These are phyloP conservation scores for Cylindrotheca closterium DNA, from an alignment of 108 stramenopile genomes.

Conservation along the genomic window DNA sequence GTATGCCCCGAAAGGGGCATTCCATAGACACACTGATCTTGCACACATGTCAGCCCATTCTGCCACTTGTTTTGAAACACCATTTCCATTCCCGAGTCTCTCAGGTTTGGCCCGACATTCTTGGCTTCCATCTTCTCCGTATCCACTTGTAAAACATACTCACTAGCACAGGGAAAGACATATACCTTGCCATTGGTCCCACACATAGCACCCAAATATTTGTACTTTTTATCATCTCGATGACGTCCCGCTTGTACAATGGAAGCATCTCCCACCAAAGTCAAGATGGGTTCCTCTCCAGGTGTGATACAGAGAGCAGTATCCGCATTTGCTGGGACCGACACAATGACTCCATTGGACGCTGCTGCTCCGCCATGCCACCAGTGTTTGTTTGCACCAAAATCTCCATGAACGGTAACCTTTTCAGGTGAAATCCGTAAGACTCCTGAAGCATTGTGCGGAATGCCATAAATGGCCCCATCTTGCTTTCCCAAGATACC, in stretches of 20 bases:
- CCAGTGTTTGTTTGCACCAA: slow-evolving; percentile 52
- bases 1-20: slow-evolving; percentile 74
- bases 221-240: slow-evolving; percentile 84
- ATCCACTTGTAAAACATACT: slow-evolving; percentile 74
- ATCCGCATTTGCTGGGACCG: slow-evolving; percentile 81
- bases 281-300: slow-evolving; percentile 11
- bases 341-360: slow-evolving; percentile 68
- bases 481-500: slow-evolving; percentile 69
- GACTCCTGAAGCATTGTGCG: slow-evolving; percentile 73
- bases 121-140: slow-evolving; percentile 29
- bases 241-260: slow-evolving; percentile 64
- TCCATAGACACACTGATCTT: slow-evolving; percentile 81
- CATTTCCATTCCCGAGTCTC: slow-evolving; percentile 56
- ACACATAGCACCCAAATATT: slow-evolving; percentile 80
- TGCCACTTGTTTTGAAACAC: slow-evolving; percentile 90
- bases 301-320: slow-evolving; percentile 69
- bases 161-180: slow-evolving; percentile 75
- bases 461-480: slow-evolving; percentile 84
- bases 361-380: slow-evolving; percentile 86
- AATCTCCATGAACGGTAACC: slow-evolving; percentile 69
- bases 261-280: slow-evolving; percentile 25
- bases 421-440: slow-evolving; percentile 58
- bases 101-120: slow-evolving; percentile 68
- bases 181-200: slow-evolving; percentile 76
- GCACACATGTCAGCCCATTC: slow-evolving; percentile 66